Evolutionary conservation across 805 yeast species (phyloP).

Genomic region (Komagataella ulmi): DNA sequence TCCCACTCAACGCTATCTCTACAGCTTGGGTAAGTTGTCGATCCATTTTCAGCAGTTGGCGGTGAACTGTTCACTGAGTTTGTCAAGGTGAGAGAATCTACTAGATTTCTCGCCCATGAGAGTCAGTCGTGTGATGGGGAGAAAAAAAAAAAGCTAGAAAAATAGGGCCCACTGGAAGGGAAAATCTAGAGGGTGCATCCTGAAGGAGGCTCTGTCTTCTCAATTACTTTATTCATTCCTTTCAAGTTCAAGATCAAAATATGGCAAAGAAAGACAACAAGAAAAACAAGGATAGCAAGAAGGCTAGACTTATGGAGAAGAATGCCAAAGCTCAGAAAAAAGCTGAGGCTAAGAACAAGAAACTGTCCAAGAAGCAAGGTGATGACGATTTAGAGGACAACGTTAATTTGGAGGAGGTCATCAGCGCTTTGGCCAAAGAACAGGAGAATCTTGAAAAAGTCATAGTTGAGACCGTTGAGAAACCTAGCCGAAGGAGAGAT

Average conservation of each 20-base stretch:
- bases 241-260: not conserved
- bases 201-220: not conserved
- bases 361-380: conserved; percentile 58
- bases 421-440: conserved; percentile 64
- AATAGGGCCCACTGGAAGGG: not conserved
- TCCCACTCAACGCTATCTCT: conserved; percentile 62
- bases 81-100: not conserved
- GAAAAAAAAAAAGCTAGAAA: not conserved
- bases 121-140: not conserved
- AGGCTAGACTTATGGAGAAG: conserved; percentile 78
- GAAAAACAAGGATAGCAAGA: conserved; percentile 82
- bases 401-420: conserved; percentile 71
- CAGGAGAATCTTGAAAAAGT: conserved; percentile 73
- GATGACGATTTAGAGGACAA: conserved; percentile 77
- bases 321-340: conserved; percentile 63
- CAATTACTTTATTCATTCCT: not conserved
- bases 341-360: conserved; percentile 63
- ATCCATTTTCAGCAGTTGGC: conserved; percentile 14
- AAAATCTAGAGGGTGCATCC: not conserved
- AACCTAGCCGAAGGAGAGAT: conserved; percentile 62
- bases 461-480: conserved; percentile 36
- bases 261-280: conserved; percentile 76
- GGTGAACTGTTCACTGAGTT: not conserved
- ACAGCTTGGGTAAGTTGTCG: conserved; percentile 80
- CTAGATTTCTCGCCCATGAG: not conserved